Conservation (phyloP, 106 monocot species). For the Dendrobium chrysotoxum region DNA sequence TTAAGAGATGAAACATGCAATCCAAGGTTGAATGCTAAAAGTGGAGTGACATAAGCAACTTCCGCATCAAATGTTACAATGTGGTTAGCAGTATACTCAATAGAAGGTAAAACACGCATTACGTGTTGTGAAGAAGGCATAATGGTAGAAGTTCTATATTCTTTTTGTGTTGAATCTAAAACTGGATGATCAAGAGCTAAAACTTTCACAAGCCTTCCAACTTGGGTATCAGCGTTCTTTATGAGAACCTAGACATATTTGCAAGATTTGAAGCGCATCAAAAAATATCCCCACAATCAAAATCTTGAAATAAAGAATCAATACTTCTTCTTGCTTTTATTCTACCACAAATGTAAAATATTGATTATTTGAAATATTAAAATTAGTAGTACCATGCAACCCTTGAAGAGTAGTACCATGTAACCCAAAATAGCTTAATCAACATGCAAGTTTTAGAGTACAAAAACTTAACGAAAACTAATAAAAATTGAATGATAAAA, state of each 20-base stretch:
- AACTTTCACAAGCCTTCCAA: constrained; percentile 63
- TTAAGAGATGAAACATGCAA: constrained; percentile 68
- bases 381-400: background rate
- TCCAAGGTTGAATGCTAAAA: constrained; percentile 87
- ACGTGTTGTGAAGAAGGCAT: constrained; percentile 3
- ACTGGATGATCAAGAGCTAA: constrained; percentile 45
- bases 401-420: background rate
- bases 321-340: constrained; percentile 5
- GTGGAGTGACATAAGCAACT: constrained; percentile 59
- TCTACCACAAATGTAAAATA: background rate
- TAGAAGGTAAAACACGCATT: constrained; percentile 46
- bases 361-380: background rate
- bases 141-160: constrained; percentile 4
- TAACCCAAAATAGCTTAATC: background rate
- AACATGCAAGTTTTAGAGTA: background rate
- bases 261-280: background rate
- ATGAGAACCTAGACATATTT: constrained; percentile 56
- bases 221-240: constrained; percentile 51
- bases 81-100: constrained; percentile 18
- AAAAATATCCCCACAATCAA: background rate
- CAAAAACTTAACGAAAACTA: background rate
- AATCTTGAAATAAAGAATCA: constrained; percentile 7
- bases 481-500: background rate
- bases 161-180: background rate
- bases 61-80: constrained; percentile 21